Percentiles rank a stretch among this genome's conserved stretches.
phyloP scores from a whole-genome alignment of 2,329 filamentous ascomycete genomes.

The Fonsecaea monophora region DNA sequence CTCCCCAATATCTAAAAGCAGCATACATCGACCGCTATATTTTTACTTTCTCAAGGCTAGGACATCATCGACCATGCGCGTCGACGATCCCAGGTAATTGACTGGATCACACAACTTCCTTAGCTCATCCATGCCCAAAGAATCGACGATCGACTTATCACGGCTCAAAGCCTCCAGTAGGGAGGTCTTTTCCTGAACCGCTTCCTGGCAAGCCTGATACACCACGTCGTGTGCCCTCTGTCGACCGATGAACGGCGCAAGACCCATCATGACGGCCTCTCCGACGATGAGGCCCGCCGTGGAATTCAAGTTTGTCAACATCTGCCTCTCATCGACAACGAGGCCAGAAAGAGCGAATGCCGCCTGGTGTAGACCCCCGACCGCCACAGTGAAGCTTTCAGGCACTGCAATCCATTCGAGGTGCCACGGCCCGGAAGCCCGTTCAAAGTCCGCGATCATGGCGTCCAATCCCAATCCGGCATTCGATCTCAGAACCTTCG shows the following conservation, averaged over 20 bases:
- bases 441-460: conserved; percentile 65
- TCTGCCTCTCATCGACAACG: conserved; percentile 57
- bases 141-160: conserved; percentile 50
- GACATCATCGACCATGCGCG: conserved; percentile 36
- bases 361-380: conserved; percentile 61
- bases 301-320: conserved; percentile 60
- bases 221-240: conserved; percentile 63
- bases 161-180: conserved; percentile 53
- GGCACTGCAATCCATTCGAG: conserved; percentile 65
- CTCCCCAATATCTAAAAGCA: not conserved
- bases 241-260: conserved; percentile 60
- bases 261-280: conserved; percentile 66
- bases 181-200: conserved; percentile 54
- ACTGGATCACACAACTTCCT: conserved; percentile 62
- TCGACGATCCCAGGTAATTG: conserved; percentile 50
- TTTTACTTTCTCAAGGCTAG: not conserved
- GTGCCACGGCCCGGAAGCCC: conserved; percentile 65
- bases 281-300: conserved; percentile 62
- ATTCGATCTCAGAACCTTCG: conserved; percentile 61
- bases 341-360: conserved; percentile 61
- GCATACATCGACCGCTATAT: not conserved
- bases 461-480: conserved; percentile 61
- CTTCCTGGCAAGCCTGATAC: conserved; percentile 60
- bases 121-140: conserved; percentile 57
- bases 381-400: conserved; percentile 60